Evolutionary conservation across 1,284 basidiomycete species (phyloP).

Genomic region (Dichomitus squalens): DNA sequence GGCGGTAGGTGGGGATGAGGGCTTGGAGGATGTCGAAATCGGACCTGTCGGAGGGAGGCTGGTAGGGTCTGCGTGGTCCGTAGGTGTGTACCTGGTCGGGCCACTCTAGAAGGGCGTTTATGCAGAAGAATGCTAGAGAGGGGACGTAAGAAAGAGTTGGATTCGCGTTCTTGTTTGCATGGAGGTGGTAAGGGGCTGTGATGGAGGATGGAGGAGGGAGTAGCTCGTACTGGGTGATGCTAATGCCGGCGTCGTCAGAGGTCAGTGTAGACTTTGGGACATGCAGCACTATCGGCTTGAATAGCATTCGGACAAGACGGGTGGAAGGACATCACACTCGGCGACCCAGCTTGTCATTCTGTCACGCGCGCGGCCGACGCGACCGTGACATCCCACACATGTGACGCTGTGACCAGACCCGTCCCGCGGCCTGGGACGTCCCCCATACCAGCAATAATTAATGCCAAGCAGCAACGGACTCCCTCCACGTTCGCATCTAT

Average conservation of each 20-base stretch:
- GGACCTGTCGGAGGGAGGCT: conserved; percentile 21
- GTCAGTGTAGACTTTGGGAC: conserved; percentile 18
- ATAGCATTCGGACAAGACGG: not conserved
- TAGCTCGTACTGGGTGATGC: conserved; percentile 36
- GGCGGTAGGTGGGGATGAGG: conserved; percentile 37
- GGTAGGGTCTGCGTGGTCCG: conserved; percentile 35
- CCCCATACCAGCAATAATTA: too few relatives aligned
- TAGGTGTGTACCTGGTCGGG: conserved; percentile 41
- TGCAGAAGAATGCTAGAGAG: conserved; percentile 42
- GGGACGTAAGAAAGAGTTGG: conserved; percentile 35
- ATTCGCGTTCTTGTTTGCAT: not conserved
- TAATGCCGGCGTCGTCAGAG: conserved; percentile 41
- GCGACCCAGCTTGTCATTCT: not conserved
- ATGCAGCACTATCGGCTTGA: conserved; percentile 34
- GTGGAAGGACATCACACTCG: not conserved
- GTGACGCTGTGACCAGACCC: too few relatives aligned
- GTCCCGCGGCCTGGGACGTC: not conserved
- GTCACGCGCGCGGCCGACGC: too few relatives aligned
- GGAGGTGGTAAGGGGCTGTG: conserved; percentile 31
- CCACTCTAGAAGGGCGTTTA: conserved; percentile 37
- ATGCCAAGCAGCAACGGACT: too few relatives aligned
- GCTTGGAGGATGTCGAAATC: conserved; percentile 40
- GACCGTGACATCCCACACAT: too few relatives aligned
- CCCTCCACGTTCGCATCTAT: too few relatives aligned
- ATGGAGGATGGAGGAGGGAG: conserved; percentile 26